Evolutionary conservation across 768 basidiomycete genomes (phyloP).

Genomic region (Amanita jacksonii): DNA sequence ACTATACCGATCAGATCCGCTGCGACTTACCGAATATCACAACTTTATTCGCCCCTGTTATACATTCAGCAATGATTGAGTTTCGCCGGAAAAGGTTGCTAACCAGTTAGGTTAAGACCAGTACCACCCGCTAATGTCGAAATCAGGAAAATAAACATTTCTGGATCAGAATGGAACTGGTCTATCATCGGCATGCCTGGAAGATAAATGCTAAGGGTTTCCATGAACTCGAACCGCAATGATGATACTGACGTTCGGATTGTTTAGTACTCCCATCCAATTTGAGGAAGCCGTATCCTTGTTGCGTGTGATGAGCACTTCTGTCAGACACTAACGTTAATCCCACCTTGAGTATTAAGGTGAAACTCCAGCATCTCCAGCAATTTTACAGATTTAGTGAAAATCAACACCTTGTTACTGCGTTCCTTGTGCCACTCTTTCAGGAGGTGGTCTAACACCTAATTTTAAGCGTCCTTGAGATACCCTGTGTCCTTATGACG

Average conservation of each 20-base stretch:
- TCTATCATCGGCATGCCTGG: slow-evolving; percentile 90
- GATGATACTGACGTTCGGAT: slow-evolving; percentile 44
- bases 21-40: slow-evolving; percentile 67
- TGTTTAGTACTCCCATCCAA: slow-evolving; percentile 73
- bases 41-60: slow-evolving; percentile 79
- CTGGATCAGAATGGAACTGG: slow-evolving; percentile 63
- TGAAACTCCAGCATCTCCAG: slow-evolving; percentile 80
- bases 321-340: neutral
- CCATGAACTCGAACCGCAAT: neutral
- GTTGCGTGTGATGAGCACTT: neutral
- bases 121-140: slow-evolving; percentile 90
- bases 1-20: neutral
- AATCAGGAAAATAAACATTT: slow-evolving; percentile 76
- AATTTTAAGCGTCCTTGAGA: neutral
- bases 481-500: neutral
- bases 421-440: slow-evolving; percentile 54
- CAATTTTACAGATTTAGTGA: slow-evolving; percentile 88
- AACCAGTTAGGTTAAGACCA: slow-evolving; percentile 73
- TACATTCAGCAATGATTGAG: neutral
- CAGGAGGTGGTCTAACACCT: slow-evolving; percentile 64
- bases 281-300: slow-evolving; percentile 55
- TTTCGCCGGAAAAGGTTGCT: neutral
- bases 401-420: slow-evolving; percentile 84
- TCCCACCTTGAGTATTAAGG: slow-evolving; percentile 44
- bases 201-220: neutral